Conservation (phyloP, 108 stramenopile species). For the Licmophora abbreviata region DNA sequence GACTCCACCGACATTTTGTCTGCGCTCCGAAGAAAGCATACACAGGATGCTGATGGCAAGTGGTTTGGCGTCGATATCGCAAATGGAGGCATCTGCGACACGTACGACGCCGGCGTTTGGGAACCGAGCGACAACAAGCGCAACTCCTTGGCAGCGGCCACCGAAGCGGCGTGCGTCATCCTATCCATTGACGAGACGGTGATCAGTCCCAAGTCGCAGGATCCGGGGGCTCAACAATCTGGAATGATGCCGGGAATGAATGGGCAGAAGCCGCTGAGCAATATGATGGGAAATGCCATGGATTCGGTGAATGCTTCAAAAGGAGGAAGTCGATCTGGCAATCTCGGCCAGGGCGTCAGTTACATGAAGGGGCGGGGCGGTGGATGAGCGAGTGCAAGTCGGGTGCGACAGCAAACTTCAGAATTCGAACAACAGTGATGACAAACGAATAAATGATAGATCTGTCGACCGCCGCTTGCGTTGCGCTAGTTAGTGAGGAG, state of each 20-base stretch:
- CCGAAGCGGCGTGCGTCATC: slow-evolving; percentile 97
- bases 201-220: slow-evolving; percentile 90
- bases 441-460: too few species aligned
- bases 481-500: too few species aligned
- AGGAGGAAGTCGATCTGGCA: slow-evolving; percentile 74
- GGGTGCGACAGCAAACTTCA: too few species aligned
- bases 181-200: slow-evolving; percentile 99
- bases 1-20: slow-evolving; percentile 96
- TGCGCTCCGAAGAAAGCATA: slow-evolving; percentile 88
- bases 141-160: slow-evolving; percentile 86
- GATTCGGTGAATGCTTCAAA: slow-evolving; percentile 65
- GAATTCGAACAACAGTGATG: too few species aligned
- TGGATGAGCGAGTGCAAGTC: too few species aligned
- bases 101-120: slow-evolving; percentile 93
- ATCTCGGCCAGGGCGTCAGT: slow-evolving; percentile 74
- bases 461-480: too few species aligned
- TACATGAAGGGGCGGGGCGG: slow-evolving; percentile 83
- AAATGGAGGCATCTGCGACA: slow-evolving; percentile 93
- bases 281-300: slow-evolving; percentile 85
- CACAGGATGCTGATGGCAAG: slow-evolving; percentile 61
- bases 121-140: slow-evolving; percentile 97
- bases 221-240: slow-evolving; percentile 63
- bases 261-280: slow-evolving; percentile 49
- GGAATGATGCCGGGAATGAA: slow-evolving; percentile 56
- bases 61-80: slow-evolving; percentile 98